Evolutionary conservation across 164 flowering plant genomes (phyloP).

Genomic region (Tetrastigma voinierianum): DNA sequence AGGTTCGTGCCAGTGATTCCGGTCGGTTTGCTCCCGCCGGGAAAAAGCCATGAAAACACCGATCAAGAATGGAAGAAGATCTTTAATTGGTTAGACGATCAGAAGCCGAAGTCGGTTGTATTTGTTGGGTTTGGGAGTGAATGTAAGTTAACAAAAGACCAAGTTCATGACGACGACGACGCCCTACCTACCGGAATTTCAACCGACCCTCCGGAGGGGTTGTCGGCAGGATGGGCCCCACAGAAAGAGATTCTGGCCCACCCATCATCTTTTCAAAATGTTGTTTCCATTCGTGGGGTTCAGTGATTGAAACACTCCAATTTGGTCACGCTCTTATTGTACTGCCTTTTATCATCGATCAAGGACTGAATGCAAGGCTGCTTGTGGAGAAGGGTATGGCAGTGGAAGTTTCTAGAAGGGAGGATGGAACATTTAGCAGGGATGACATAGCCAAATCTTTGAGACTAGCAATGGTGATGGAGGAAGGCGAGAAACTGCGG

Average conservation of each 20-base stretch:
- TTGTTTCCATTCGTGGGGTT: too few relatives aligned
- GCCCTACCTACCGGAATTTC: slow-evolving; percentile 33
- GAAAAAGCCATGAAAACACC: background rate
- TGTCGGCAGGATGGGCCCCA: slow-evolving; percentile 45
- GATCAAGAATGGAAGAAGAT: slow-evolving; percentile 3
- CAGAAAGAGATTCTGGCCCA: slow-evolving; percentile 38
- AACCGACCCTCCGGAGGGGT: slow-evolving; percentile 23
- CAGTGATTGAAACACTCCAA: too few relatives aligned
- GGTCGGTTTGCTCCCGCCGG: slow-evolving; percentile 37
- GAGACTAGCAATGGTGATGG: too few relatives aligned
- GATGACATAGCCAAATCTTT: too few relatives aligned
- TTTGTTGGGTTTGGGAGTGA: slow-evolving; percentile 24
- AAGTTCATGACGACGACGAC: slow-evolving; percentile 5
- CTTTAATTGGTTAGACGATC: slow-evolving; percentile 44
- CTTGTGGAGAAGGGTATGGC: too few relatives aligned
- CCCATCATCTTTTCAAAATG: too few relatives aligned
- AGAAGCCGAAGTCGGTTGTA: slow-evolving; percentile 21
- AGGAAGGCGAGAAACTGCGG: too few relatives aligned
- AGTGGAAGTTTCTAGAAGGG: too few relatives aligned
- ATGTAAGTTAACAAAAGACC: slow-evolving; percentile 7
- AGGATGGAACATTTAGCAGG: too few relatives aligned
- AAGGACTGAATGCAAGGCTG: too few relatives aligned
- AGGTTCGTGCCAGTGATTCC: slow-evolving; percentile 33
- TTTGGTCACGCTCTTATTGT: too few relatives aligned
- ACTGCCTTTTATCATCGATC: too few relatives aligned